Conservation (phyloP, 169 alveolate species). For the Plasmodium vivax region DNA sequence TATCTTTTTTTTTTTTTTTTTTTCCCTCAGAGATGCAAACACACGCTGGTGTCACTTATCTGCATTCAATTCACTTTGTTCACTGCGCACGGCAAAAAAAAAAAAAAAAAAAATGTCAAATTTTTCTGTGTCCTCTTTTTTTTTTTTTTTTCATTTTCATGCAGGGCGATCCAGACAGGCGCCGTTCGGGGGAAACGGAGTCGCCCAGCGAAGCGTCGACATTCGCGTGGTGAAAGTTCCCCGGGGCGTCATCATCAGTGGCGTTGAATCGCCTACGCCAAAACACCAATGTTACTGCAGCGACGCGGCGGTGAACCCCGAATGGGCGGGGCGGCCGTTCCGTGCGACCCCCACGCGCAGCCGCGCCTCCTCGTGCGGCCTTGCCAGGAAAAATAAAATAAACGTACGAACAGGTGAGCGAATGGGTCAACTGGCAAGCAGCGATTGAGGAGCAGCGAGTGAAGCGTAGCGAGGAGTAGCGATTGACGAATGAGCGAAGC, state of each 20-base stretch:
- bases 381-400: background rate
- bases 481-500: background rate
- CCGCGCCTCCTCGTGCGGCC: background rate
- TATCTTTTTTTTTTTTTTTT: background rate
- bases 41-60: background rate
- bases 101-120: background rate
- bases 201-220: background rate
- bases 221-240: background rate
- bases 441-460: background rate
- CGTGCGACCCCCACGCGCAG: background rate
- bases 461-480: background rate
- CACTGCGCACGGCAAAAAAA: background rate
- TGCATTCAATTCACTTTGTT: background rate
- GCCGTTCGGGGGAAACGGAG: background rate
- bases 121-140: background rate
- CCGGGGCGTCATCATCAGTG: background rate
- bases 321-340: background rate
- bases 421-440: background rate
- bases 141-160: background rate
- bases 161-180: background rate
- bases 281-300: background rate
- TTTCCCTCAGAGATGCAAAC: background rate
- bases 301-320: background rate
- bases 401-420: background rate
- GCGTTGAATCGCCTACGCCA: too few relatives aligned